Base-by-base conservation (phyloP, 1,139 yeast species). In the Candida frijolesensis region DNA sequence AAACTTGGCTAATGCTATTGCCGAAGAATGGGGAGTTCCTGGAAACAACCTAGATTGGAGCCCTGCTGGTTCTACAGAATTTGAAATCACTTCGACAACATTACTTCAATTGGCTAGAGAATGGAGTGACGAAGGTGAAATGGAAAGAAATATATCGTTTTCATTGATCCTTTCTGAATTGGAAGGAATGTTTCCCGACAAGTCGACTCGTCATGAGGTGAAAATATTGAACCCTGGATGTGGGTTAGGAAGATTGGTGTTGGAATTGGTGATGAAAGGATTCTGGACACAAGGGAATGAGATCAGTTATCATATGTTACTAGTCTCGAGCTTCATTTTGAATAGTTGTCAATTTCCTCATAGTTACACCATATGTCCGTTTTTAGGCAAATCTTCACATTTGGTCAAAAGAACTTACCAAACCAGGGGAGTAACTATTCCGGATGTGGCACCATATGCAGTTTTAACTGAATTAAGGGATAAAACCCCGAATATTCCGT, bases 241-340 rank as follows among this genome's bases (percentile, higher is more conserved):
- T 54, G 97, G 97, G 0, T 71, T 89, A 16, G 97, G 95, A 0
- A 66, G 96, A 49, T 65, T 89, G 52, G 87, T 89, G n/a, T 77
- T 81, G 50, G 96, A 90, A 46, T 68, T 89, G 47, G 89, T 89
- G 1, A 66, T 64, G 30, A 60, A 75, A 49, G 96, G 96, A 1
- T 89, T 85, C 63, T 68, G 78, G 66, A 82, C 87, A n/a, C 91
- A 88, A 57, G 97, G 96, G 0, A 90, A 89, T 64, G 97, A 91
- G 62, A 81, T 85, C 59, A 85, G 94, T 19, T 86, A 84, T 60
- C 95, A 87, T 60, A 89, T 90, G 96, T 70, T 89, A 3, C 67
- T 87, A 18, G 76, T 85, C 9, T 86, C 95, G 11, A 82, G 81
- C 57, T 85, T 75, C 55, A 66, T 90, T 8, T 65, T 90, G 27